Evolutionary conservation across 202 grass and related monocot genomes (phyloP), one percentile per base, ranked within the genome.

Genomic region (Saccharum hybrid): DNA sequence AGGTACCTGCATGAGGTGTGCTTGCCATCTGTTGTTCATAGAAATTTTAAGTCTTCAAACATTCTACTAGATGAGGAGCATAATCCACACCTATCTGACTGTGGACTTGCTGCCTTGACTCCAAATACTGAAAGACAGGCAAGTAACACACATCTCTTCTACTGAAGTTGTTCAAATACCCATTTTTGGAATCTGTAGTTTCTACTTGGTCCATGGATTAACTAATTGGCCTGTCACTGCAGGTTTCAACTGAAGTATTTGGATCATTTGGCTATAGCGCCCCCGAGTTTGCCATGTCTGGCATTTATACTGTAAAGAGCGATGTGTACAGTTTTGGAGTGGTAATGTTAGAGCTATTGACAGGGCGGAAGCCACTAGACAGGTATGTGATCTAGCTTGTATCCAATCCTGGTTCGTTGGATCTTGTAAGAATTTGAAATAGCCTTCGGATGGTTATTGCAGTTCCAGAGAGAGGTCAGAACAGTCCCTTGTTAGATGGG

Each of bases 261-360:
- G 96, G 93, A 79, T 99, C 96, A 73, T 99, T 99, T 79, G 96
- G 96, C 69, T 99, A 99, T 72, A 99, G 96, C 75, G 91, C 96
- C 84, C 96, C 96, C 68, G 96, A 99, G 77, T 99, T 91, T 84
- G 91, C 96, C 22, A 96, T 99, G 96, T 96, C 96, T 63, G 96
- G 96, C 83, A 88, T 92, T 86, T 99, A 94, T 80, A 99, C 91
- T 52, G 89, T 89, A 67, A 99, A 94, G 90, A 99, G 96, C 43
- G 96, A 99, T 49, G 96, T 99, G 62, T 99, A 99, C 88, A 99
- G 93, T 87, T 99, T 99, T 77, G 96, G 96, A 66, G 96, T 99
- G 63, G 96, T 94, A 42, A 99, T 99, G 96, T 84, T 99, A 84
- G 96, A 99, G 83, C 88, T 99, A 88, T 82, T 99, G 84, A 96